These are phyloP conservation scores for Alternaria sp. DNA, from an alignment of 2,329 filamentous ascomycete species.

Conservation along the genomic window DNA sequence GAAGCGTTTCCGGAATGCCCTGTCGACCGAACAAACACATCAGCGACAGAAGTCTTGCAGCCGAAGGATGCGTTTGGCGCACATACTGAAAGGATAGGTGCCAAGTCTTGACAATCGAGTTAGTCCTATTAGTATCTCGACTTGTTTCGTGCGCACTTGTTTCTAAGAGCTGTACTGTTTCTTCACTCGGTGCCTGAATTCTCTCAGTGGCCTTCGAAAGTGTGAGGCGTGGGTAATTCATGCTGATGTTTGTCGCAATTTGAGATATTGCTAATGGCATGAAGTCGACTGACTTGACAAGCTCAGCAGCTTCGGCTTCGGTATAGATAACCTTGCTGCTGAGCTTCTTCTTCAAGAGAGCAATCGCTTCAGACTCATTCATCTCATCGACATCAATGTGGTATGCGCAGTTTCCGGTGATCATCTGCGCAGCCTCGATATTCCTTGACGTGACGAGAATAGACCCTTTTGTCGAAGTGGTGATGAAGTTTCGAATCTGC, in stretches of 20 bases:
- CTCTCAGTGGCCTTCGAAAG: neutral
- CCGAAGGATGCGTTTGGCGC: conserved; percentile 24
- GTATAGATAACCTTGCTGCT: neutral
- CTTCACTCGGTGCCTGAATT: neutral
- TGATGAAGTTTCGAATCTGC: conserved; percentile 12
- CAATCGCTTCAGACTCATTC: conserved; percentile 21
- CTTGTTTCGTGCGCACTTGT: neutral
- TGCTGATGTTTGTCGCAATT: neutral
- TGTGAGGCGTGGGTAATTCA: neutral
- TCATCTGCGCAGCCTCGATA: conserved; percentile 22
- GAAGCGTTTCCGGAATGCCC: conserved; percentile 32
- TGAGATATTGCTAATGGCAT: conserved; percentile 1
- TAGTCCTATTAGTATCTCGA: neutral
- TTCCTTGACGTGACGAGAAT: conserved; percentile 24
- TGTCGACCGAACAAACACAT: conserved; percentile 30
- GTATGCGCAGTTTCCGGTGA: conserved; percentile 24
- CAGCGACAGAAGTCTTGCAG: conserved; percentile 55
- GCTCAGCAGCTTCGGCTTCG: neutral
- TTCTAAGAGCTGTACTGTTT: too few relatives aligned
- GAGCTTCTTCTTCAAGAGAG: conserved; percentile 19
- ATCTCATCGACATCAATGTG: conserved; percentile 23
- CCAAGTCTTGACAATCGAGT: neutral
- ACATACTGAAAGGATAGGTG: neutral
- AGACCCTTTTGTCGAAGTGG: conserved; percentile 19
- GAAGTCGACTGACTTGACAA: neutral